Evolutionary conservation across 2,329 filamentous ascomycete species (phyloP), one percentile per base, ranked within the genome.

Genomic region (Pseudogymnoascus sp.): DNA sequence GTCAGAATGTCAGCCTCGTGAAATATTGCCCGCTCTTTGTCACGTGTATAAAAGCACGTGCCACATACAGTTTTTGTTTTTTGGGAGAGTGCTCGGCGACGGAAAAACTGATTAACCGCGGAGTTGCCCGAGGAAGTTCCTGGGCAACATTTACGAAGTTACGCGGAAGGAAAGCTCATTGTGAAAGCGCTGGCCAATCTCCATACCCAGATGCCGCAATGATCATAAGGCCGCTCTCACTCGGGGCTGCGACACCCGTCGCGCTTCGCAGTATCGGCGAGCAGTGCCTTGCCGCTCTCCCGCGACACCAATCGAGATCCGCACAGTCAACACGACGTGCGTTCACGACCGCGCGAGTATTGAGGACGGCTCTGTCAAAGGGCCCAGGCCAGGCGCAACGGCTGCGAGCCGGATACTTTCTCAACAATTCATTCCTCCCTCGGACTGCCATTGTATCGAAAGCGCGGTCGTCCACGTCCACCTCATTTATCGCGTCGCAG

Each of bases 141-240:
- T 55, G 48, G 48, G 27, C 48, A 55, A 55, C 29, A 55, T 55
- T 55, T 55, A 55, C 48, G 9, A 55, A 55, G 29, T 21, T 33
- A 55, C 48, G 48, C 48, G 48, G 15, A 55, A 55, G 29, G 48
- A 55, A 55, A 29, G 29, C 48, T 55, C 48, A 55, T 35, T 55
- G 48, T 55, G 48, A 55, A 55, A 55, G 48, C 29, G 48, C 48
- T 18, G 29, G 48, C 29, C 48, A 55, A 6, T 55, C n/a, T 55
- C 6, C 48, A 55, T 40, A 59, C 58, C 58, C 58, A 59, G 35
- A 59, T 59, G 58, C 58, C 33, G 58, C 58, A 31, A 59, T 59
- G 58, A 39, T 59, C 37, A 59, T 59, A 59, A 37, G 58, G 33
- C 58, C 37, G 58, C 58, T 40, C 58, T 59, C 58, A 40, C 58